Conservation (phyloP, 2,329 filamentous ascomycete genomes). For the Rhytidhysteron rufulum region DNA sequence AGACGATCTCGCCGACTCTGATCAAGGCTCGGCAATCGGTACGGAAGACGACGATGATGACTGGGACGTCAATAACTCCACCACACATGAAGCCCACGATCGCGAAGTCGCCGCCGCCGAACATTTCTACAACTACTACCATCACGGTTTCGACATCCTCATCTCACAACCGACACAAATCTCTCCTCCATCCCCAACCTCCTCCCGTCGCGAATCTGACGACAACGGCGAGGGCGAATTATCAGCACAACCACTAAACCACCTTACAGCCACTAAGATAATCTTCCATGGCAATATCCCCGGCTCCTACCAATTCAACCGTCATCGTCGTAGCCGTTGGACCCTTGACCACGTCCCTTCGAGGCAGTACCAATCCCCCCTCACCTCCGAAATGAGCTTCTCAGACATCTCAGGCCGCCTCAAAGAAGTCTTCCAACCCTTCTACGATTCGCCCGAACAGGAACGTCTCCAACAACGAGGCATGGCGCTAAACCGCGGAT, state of each 20-base stretch:
- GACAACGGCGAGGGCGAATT: slow-evolving; percentile 21
- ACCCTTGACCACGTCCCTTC: slow-evolving; percentile 55
- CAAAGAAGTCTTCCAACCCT: slow-evolving; percentile 65
- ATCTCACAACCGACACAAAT: slow-evolving; percentile 68
- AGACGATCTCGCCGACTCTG: slow-evolving; percentile 28
- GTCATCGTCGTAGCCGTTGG: slow-evolving; percentile 88
- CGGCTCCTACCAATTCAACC: slow-evolving; percentile 94
- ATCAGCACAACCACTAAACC: slow-evolving; percentile 46
- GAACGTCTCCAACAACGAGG: slow-evolving; percentile 52
- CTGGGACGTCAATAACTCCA: slow-evolving; percentile 41
- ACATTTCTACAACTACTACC: slow-evolving; percentile 93
- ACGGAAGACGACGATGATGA: slow-evolving; percentile 42
- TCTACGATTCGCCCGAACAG: slow-evolving; percentile 55
- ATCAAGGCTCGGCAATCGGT: slow-evolving; percentile 27
- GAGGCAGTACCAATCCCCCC: slow-evolving; percentile 39
- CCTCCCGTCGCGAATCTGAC: slow-evolving; percentile 48
- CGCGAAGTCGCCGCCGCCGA: slow-evolving; percentile 61
- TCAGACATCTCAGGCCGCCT: slow-evolving; percentile 66
- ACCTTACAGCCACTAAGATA: slow-evolving; percentile 84
- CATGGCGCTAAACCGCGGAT: slow-evolving; percentile 88
- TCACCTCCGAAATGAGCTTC: slow-evolving; percentile 75
- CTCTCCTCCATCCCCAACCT: slow-evolving; percentile 56
- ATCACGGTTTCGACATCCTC: slow-evolving; percentile 88
- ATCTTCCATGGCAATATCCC: slow-evolving; percentile 92
- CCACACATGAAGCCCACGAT: slow-evolving; percentile 56